Evolutionary conservation across 139 green algal species (phyloP), one percentile per base, ranked within the genome.

Genomic region (Micractinium conductrix): DNA sequence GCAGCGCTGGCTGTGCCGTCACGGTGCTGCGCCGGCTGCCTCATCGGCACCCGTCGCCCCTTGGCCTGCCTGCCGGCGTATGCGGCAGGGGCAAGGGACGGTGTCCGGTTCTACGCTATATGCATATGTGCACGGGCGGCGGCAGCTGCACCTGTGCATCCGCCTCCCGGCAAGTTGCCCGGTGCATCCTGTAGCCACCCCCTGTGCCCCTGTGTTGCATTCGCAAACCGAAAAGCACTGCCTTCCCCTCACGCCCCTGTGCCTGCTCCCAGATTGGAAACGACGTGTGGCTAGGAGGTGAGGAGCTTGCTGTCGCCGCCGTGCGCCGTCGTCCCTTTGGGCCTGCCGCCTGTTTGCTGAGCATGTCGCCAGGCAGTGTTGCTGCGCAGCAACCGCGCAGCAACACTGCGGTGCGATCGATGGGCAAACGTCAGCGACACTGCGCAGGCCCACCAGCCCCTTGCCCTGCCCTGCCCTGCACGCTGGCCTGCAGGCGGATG

Each of bases 261-360:
- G 33, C 33, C 33, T 21, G 1, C 65, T 19, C 12, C 6, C 42
- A 78, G 38, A 89, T 93, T 58, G 88, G 89, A 24, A 78, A 87
- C 40, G 85, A 92, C 45, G 45, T 58, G 40, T 78, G 70, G 70
- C 70, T 78, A 7, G 70, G 70, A 58, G 70, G 70, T 78, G 45
- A 19, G 14, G 24, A 33, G 38, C 21, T 1, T 76, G 35, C 7
- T 22, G 69, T 26, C 24, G 19, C 3, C 69, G 3, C 50, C 22
- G 21, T 33, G 7, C 53, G 53, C 53, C 26, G 53, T 22, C 53
- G 8, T 62, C 19, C 53, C 8, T 19, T 62, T 19, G 53, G 2
- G 26, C 60, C 28, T 38, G 60, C 60, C 19, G 60, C 26, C 60
- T 68, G 60, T 28, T 68, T 68, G 53, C 53, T 16, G 53, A 16